phyloP scores from a whole-genome alignment of 345 rosid genomes.

The Alliaria petiolata region DNA sequence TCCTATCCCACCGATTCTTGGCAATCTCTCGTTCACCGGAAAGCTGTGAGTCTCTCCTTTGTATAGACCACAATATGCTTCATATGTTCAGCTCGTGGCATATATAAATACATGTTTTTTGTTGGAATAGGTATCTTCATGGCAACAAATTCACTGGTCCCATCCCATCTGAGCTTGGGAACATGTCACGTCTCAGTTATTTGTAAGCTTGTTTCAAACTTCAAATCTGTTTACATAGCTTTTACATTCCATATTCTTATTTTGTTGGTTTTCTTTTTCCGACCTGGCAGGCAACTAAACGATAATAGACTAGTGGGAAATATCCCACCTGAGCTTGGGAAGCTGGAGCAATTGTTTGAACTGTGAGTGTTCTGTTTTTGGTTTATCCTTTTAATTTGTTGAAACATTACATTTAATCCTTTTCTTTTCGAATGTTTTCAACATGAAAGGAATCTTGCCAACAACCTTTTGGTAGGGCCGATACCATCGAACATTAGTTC shows the following conservation, averaged over 20 bases:
- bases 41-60: constrained; percentile 61
- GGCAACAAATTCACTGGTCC: constrained; percentile 85
- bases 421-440: background rate
- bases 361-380: constrained; percentile 43
- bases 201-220: constrained; percentile 44
- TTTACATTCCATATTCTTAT: background rate
- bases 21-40: constrained; percentile 87
- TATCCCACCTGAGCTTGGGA: constrained; percentile 94
- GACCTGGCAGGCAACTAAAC: constrained; percentile 64
- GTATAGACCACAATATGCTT: background rate
- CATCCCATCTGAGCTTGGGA: constrained; percentile 96
- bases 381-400: background rate
- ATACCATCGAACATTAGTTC: constrained; percentile 79
- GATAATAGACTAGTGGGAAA: constrained; percentile 62
- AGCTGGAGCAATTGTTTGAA: constrained; percentile 86
- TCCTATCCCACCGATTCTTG: constrained; percentile 82
- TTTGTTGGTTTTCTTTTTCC: background rate
- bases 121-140: constrained; percentile 65
- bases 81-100: background rate
- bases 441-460: constrained; percentile 75
- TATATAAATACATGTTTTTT: background rate
- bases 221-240: background rate
- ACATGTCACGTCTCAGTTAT: constrained; percentile 94
- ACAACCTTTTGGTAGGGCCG: constrained; percentile 75
- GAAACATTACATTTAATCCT: background rate